Conservation (phyloP, 176 grass and related monocot genomes). For the Hsuehochloa calcarea region DNA sequence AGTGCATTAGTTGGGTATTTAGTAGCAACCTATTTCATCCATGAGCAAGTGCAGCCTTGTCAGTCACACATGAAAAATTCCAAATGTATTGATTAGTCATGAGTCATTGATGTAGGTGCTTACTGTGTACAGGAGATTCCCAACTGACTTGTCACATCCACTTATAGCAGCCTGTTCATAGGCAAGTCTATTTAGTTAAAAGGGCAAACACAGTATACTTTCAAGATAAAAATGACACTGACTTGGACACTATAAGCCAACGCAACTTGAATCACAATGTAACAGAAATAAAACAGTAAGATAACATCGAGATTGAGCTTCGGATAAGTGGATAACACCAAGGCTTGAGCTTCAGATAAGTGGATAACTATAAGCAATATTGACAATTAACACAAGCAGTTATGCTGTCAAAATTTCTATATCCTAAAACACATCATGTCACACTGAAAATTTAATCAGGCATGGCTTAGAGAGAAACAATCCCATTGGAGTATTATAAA, state of each 20-base stretch:
- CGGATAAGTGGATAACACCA: not conserved
- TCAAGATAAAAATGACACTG: not conserved
- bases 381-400: not conserved
- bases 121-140: constrained; percentile 86
- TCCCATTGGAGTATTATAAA: not conserved
- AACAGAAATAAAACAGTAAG: not conserved
- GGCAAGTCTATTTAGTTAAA: constrained; percentile 13
- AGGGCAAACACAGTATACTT: not conserved
- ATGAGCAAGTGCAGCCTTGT: constrained; percentile 7
- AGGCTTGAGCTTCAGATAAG: not conserved
- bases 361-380: not conserved
- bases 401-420: not conserved
- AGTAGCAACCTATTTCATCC: constrained; percentile 69
- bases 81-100: not conserved
- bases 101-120: not conserved
- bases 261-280: not conserved
- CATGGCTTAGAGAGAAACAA: not conserved
- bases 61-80: constrained; percentile 12
- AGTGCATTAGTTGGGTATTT: constrained; percentile 87
- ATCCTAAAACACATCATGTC: not conserved
- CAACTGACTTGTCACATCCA: constrained; percentile 65
- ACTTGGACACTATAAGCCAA: not conserved
- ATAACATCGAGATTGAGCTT: not conserved
- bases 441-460: not conserved
- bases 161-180: constrained; percentile 62